Evolutionary conservation across 2,329 filamentous ascomycete species (phyloP).

Genomic region (Neurospora crassa): DNA sequence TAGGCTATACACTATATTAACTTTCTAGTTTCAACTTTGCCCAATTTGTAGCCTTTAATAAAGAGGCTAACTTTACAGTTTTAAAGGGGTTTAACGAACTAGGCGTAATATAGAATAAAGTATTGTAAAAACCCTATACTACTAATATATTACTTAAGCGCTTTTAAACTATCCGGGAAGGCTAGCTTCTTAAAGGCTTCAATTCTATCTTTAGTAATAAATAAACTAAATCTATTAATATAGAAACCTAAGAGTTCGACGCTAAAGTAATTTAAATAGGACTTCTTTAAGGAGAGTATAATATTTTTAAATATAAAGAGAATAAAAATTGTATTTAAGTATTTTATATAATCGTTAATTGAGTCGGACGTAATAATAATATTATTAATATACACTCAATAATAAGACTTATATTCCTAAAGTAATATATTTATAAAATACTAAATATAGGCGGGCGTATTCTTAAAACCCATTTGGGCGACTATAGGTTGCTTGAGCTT

Average conservation of each 20-base stretch:
- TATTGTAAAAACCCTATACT: background rate
- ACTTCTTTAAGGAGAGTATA: no score
- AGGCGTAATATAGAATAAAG: background rate
- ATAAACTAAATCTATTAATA: background rate
- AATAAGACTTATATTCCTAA: no score
- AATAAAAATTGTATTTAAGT: no score
- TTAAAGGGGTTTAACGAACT: background rate
- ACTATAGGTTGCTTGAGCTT: rapidly evolving
- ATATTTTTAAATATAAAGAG: no score
- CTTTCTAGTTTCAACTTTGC: background rate
- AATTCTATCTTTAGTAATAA: background rate
- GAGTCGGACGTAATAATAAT: no score
- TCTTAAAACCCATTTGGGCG: no score
- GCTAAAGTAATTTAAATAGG: no score
- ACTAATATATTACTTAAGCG: background rate
- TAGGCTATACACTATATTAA: no score
- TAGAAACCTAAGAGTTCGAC: no score
- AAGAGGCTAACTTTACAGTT: background rate
- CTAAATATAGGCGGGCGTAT: rapidly evolving
- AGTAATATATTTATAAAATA: no score
- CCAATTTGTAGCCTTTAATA: rapidly evolving
- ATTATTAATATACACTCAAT: no score
- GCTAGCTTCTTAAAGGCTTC: background rate
- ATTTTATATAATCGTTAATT: no score
- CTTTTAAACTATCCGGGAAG: background rate